phyloP scores from a whole-genome alignment of 768 basidiomycete species.

The Paxillus rubicundulus region DNA sequence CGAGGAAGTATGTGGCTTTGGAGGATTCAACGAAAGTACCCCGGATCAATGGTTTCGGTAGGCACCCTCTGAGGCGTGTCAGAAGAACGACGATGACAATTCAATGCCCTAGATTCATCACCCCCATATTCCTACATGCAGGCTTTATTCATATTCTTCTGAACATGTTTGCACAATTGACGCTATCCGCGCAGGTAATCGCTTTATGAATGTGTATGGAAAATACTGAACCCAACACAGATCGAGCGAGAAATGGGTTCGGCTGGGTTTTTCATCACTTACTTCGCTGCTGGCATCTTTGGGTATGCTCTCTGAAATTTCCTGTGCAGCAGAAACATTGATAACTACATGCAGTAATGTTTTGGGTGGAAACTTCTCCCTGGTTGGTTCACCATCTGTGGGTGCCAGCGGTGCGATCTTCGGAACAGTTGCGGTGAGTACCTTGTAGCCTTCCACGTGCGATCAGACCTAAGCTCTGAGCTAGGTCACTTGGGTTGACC shows the following conservation, averaged over 20 bases:
- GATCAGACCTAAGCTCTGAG: not conserved
- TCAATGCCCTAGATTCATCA: constrained; percentile 60
- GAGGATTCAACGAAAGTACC: constrained; percentile 51
- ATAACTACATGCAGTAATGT: constrained; percentile 53
- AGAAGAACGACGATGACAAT: constrained; percentile 42
- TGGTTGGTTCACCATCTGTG: constrained; percentile 84
- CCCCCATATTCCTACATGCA: constrained; percentile 89
- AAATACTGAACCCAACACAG: constrained; percentile 35
- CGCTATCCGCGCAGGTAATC: constrained; percentile 70
- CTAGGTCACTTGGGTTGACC: constrained; percentile 80
- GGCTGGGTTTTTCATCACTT: constrained; percentile 77
- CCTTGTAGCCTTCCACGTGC: not conserved
- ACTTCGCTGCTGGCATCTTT: constrained; percentile 90
- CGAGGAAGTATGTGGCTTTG: constrained; percentile 85
- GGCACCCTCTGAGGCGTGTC: constrained; percentile 23
- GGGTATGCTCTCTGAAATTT: constrained; percentile 48
- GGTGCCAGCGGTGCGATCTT: constrained; percentile 95
- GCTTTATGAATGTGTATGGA: not conserved
- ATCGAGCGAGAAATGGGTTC: constrained; percentile 94
- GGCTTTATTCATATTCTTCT: constrained; percentile 90
- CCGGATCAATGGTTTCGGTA: constrained; percentile 61
- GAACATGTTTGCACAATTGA: constrained; percentile 87
- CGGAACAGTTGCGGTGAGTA: constrained; percentile 71
- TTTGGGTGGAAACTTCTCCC: constrained; percentile 88
- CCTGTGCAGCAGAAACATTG: not conserved